Conservation (phyloP, 192 early-diverging fungal genomes). For the Chytriomyces confervae region DNA sequence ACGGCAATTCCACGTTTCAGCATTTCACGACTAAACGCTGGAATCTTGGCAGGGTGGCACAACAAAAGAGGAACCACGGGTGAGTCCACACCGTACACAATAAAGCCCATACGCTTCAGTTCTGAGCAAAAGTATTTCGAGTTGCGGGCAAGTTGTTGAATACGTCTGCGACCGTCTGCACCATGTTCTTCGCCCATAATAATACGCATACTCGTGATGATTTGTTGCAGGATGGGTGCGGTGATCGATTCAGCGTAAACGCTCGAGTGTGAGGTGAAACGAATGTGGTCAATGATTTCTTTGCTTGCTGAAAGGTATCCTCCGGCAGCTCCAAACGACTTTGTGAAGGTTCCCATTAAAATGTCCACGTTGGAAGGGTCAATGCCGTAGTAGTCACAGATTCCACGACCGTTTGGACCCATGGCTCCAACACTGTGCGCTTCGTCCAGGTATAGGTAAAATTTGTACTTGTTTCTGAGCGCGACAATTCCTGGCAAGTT, state of each 20-base stretch:
- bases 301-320: constrained; percentile 87
- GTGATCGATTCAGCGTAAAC: constrained; percentile 93
- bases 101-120: constrained; percentile 88
- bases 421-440: constrained; percentile 96
- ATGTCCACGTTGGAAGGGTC: constrained; percentile 90
- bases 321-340: constrained; percentile 96
- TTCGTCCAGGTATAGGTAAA: constrained; percentile 96
- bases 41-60: constrained; percentile 95
- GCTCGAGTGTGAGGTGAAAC: constrained; percentile 78
- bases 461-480: constrained; percentile 91
- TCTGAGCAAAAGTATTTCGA: constrained; percentile 80
- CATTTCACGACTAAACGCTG: constrained; percentile 93
- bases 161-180: constrained; percentile 75
- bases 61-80: constrained; percentile 92
- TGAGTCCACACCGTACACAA: constrained; percentile 89
- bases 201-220: constrained; percentile 86
- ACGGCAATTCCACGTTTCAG: constrained; percentile 91
- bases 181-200: constrained; percentile 93
- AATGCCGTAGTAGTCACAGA: constrained; percentile 95
- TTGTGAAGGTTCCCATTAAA: constrained; percentile 97
- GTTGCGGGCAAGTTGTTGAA: constrained; percentile 88
- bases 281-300: constrained; percentile 79
- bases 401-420: constrained; percentile 90
- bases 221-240: constrained; percentile 85
- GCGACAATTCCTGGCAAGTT: constrained; percentile 86